Conservation (phyloP, 805 yeast genomes). For the Kodamaea laetipori region DNA sequence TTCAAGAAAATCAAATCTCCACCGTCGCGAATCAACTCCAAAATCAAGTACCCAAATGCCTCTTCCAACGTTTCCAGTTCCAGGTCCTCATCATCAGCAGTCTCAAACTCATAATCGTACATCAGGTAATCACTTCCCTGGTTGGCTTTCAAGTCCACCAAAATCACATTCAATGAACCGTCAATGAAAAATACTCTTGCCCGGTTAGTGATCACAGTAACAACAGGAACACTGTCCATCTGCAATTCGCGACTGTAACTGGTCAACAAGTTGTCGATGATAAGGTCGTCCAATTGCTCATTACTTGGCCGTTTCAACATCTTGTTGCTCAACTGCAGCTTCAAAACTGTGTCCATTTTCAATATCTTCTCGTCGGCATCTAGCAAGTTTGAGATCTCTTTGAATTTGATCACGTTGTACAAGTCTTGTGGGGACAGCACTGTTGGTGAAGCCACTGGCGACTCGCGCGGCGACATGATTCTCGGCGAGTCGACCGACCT, state of each 20-base stretch:
- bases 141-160: conserved; percentile 45
- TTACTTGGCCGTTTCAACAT: conserved; percentile 20
- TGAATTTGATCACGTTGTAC: conserved; percentile 27
- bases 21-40: conserved; percentile 56
- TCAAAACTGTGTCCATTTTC: conserved; percentile 41
- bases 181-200: conserved; percentile 47
- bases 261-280: conserved; percentile 35
- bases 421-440: background rate
- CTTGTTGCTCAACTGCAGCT: conserved; percentile 36
- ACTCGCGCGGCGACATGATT: background rate
- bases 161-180: conserved; percentile 32
- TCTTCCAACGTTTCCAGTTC: conserved; percentile 29
- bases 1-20: conserved; percentile 59
- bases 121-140: conserved; percentile 57
- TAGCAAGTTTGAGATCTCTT: conserved; percentile 36
- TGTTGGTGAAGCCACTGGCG: conserved; percentile 1
- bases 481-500: conserved; percentile 3
- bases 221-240: conserved; percentile 30
- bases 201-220: conserved; percentile 40
- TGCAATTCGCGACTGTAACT: conserved; percentile 24
- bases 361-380: conserved; percentile 40
- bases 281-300: conserved; percentile 30
- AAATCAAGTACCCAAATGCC: conserved; percentile 60
- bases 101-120: conserved; percentile 75
- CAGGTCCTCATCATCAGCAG: conserved; percentile 22